Base-by-base conservation (phyloP, 192 early-diverging fungal species). In the Linnemannia schmuckeri region DNA sequence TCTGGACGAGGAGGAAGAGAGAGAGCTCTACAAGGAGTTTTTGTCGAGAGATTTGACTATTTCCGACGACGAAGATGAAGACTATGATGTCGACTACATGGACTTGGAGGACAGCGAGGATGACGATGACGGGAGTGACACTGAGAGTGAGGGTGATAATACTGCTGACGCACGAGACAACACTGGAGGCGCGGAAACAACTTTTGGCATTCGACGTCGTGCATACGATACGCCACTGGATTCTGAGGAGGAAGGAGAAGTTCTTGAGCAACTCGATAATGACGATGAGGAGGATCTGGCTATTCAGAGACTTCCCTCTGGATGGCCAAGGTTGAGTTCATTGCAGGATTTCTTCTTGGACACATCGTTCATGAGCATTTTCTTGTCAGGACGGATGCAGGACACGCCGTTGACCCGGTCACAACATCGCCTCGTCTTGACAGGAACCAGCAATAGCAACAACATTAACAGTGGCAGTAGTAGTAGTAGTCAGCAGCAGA, bases 341-440 rank as follows among this genome's bases (percentile, higher is more conserved):
- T 33, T 78, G 6, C 85, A 87, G 72, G 85, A 87, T 40, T 87
- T 87, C 22, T 87, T 87, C 71, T 49, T 87, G 13, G 85, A 87
- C 40, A 87, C 85, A 15, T 81, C 79, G 9, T 87, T 87, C 33
- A 87, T 87, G 85, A 81, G 79, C 27, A 87, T 87, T 41, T 87
- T 81, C 33, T 69, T 87, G 66, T 87, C 85, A 2, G 70, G 79
- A 20, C 57, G 80, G 72, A 41, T 87, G 70, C 85, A 87, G 76
- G 80, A 81, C 20, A 78, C 75, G 24, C 85, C 85, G 0, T 35
- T 87, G 63, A 87, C 85, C 5, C 76, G 85, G 7, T 81, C 76
- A 1, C 85, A 87, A 24, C 75, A 81, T n/a, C 79, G 66, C 4
- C 72, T 78, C 3, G 38, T 49, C 1, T 66, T 81, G 79, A 69